These are phyloP conservation scores for Stagonosporopsis vannaccii DNA, from an alignment of 2,329 filamentous ascomycete genomes.

Conservation along the genomic window DNA sequence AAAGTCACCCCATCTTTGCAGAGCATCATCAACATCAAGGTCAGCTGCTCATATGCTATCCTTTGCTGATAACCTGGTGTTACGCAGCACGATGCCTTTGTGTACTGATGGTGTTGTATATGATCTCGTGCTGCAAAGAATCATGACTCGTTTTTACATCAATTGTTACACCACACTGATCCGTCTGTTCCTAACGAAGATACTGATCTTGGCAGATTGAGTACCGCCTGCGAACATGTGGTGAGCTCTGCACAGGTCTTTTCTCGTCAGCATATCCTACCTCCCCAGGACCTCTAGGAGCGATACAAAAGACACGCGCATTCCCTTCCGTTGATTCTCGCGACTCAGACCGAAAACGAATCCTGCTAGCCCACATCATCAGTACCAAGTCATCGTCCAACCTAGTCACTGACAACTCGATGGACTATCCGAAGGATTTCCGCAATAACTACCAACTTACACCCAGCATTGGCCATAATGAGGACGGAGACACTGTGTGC, in stretches of 20 bases:
- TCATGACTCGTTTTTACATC: background rate
- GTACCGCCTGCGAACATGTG: conserved; percentile 77
- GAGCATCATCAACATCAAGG: background rate
- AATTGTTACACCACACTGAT: background rate
- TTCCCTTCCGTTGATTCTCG: conserved; percentile 67
- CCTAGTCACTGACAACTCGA: conserved; percentile 76
- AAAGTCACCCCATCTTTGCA: conserved; percentile 15
- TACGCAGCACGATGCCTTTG: conserved; percentile 1
- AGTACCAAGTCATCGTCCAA: conserved; percentile 71
- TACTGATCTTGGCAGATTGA: conserved; percentile 62
- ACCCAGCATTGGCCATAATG: conserved; percentile 69
- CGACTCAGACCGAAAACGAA: conserved; percentile 63
- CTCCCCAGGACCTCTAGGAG: conserved; percentile 49
- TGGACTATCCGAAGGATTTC: conserved; percentile 77
- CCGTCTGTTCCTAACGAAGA: background rate
- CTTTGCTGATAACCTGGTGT: background rate
- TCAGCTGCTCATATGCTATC: background rate
- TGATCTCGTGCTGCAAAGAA: background rate
- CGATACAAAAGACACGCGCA: conserved; percentile 62
- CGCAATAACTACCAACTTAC: conserved; percentile 51
- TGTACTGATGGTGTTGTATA: background rate
- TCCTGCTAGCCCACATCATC: conserved; percentile 80
- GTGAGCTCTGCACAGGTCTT: conserved; percentile 79
- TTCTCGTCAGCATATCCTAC: conserved; percentile 74
- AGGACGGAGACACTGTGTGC: conserved; percentile 76